A percentile compares a stretch with the other conserved stretches of the same genome.
Evolutionary conservation across 2,329 filamentous ascomycete genomes (phyloP).

Genomic region (Zarea fungicola): DNA sequence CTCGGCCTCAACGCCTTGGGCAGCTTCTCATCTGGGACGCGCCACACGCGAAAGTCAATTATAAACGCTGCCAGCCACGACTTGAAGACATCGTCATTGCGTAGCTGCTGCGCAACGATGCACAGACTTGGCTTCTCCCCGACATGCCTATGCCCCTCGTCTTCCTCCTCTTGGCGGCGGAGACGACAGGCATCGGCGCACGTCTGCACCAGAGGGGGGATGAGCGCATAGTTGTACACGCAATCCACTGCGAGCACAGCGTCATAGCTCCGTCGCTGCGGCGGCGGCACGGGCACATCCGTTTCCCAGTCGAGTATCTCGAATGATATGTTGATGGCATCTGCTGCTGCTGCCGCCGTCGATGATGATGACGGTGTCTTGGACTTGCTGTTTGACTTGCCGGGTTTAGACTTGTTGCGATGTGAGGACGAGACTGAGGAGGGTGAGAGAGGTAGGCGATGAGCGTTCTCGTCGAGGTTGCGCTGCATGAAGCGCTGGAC

Average conservation of each 20-base stretch:
- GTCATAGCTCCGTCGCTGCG: slow-evolving; percentile 54
- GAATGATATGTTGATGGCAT: slow-evolving; percentile 45
- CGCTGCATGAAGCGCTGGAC: slow-evolving; percentile 69
- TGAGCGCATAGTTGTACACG: slow-evolving; percentile 86
- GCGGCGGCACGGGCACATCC: slow-evolving; percentile 49
- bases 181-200: slow-evolving; percentile 70
- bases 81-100: slow-evolving; percentile 80
- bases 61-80: slow-evolving; percentile 69
- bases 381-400: neutral
- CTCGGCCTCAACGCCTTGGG: slow-evolving; percentile 53
- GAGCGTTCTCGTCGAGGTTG: slow-evolving; percentile 64
- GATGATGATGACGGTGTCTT: neutral
- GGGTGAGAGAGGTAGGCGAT: neutral
- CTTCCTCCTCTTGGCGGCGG: slow-evolving; percentile 26
- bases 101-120: slow-evolving; percentile 82
- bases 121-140: slow-evolving; percentile 46
- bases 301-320: slow-evolving; percentile 78
- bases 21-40: slow-evolving; percentile 61
- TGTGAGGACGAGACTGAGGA: neutral
- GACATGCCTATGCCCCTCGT: neutral
- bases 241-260: slow-evolving; percentile 83
- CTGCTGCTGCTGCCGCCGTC: neutral
- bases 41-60: slow-evolving; percentile 66
- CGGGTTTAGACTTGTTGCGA: neutral
- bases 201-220: slow-evolving; percentile 75